phyloP scores from a whole-genome alignment of 148 eudicot species.

The Simmondsia chinensis region DNA sequence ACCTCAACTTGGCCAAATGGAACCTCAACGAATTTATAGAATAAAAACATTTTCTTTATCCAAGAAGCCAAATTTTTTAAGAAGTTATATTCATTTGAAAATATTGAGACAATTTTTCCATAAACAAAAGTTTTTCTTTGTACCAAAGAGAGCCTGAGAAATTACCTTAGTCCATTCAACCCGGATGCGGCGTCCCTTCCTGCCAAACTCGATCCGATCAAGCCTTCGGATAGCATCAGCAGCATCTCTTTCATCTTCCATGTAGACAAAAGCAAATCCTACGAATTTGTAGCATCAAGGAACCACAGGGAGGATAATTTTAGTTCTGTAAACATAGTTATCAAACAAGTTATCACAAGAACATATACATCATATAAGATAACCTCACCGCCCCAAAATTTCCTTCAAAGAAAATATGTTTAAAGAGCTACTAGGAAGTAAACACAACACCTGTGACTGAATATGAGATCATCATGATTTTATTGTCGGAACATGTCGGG shows the following conservation, averaged over 20 bases:
- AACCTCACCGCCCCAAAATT: slow-evolving; percentile 11
- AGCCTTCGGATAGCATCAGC: slow-evolving; percentile 68
- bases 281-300: slow-evolving; percentile 14
- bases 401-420: slow-evolving; percentile 15
- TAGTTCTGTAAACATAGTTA: slow-evolving; percentile 8
- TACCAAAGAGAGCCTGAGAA: neutral
- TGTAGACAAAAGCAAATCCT: slow-evolving; percentile 84
- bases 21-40: neutral
- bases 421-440: slow-evolving; percentile 30
- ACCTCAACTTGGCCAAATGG: too few relatives aligned
- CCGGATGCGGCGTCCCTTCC: slow-evolving; percentile 71
- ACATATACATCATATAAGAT: slow-evolving; percentile 10
- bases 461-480: slow-evolving; percentile 51
- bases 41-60: neutral
- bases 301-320: slow-evolving; percentile 16
- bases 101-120: too few relatives aligned
- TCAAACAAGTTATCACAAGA: slow-evolving; percentile 4
- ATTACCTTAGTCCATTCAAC: slow-evolving; percentile 92
- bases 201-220: slow-evolving; percentile 67
- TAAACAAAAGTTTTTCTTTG: too few relatives aligned
- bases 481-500: slow-evolving; percentile 58
- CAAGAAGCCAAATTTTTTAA: too few relatives aligned
- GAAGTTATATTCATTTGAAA: too few relatives aligned
- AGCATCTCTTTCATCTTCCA: slow-evolving; percentile 87
- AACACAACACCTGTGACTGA: slow-evolving; percentile 70